Evolutionary conservation across 495 filamentous ascomycete genomes (phyloP), one percentile per base, ranked within the genome.

Genomic region (Pyrenula aspistea): DNA sequence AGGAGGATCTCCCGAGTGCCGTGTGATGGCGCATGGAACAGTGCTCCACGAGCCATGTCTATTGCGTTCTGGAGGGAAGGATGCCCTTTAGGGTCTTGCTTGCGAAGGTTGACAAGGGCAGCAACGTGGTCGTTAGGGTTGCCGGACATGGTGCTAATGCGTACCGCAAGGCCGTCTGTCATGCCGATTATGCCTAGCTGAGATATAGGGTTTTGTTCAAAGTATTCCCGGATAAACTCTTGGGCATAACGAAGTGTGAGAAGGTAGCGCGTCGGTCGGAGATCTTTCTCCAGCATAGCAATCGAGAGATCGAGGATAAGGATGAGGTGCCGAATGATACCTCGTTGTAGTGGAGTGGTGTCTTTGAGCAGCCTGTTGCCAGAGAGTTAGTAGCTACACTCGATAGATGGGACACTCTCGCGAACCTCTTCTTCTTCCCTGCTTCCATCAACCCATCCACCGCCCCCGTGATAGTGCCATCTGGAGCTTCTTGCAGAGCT

Each of bases 171-270:
- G 12, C 93, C 93, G 69, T 97, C 94, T 49, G 85, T 83, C 82
- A 96, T 91, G 51, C 87, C 92, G 48, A 98, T 73, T 22, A 97
- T 83, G 12, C 86, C 89, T 42, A 98, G 77, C 65, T 98, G 94
- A 24, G 89, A 93, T 67, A 98, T 97, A n/a, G 93, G 93, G 59
- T 98, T 98, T 68, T 98, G 93, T 68, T 96, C 92, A 67, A 97
- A 98, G 71, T 90, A 98, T 61, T 96, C 94, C 51, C 83, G 79
- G 42, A 96, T 86, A 67, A 96, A 97, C 57, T 88, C 86, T 58
- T 85, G 79, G 51, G 91, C 87, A 72, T 91, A 94, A 61, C 84
- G 84, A 58, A 96, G 77, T 10, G 84, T 84, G 42, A 95, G 77
- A 49, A 89, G 78, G 67, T 92, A 90, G 25, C 92, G 81, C 20